phyloP scores from a whole-genome alignment of 1,139 yeast genomes.

The Hemisphaericaspora xylofermentans region DNA sequence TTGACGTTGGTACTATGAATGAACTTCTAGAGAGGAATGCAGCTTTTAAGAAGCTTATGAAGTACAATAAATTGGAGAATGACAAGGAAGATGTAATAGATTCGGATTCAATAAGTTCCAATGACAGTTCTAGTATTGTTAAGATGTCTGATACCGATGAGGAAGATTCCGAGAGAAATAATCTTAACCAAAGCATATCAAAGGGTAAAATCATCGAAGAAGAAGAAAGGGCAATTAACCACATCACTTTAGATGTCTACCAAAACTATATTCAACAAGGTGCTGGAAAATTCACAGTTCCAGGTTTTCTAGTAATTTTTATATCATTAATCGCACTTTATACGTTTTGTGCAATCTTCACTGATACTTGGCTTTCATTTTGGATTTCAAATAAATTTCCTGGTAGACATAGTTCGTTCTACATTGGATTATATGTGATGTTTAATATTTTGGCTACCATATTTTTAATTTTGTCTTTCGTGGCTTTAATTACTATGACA shows the following conservation, averaged over 20 bases:
- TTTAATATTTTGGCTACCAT: constrained; percentile 43
- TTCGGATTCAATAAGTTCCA: constrained; percentile 1
- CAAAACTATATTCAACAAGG: constrained; percentile 55
- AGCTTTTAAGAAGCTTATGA: constrained; percentile 53
- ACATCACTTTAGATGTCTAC: constrained; percentile 32
- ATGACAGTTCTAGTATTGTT: constrained; percentile 2
- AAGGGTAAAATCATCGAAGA: constrained; percentile 34
- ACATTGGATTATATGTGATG: constrained; percentile 71
- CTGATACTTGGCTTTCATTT: constrained; percentile 82
- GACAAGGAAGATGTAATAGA: constrained; percentile 16
- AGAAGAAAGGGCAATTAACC: constrained; percentile 42
- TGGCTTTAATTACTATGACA: constrained; percentile 48
- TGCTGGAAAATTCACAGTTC: constrained; percentile 44
- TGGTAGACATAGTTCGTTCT: constrained; percentile 48
- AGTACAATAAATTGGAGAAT: constrained; percentile 32
- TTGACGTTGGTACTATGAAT: constrained; percentile 58
- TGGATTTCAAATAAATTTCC: constrained; percentile 68
- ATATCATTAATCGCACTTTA: constrained; percentile 30
- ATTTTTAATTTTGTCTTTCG: constrained; percentile 43
- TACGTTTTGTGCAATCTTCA: constrained; percentile 62
- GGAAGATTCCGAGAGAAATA: constrained; percentile 16
- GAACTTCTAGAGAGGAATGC: constrained; percentile 44
- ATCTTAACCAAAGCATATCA: constrained; percentile 21
- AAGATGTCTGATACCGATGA: constrained; percentile 20
- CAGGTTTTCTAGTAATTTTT: constrained; percentile 13